Percentiles rank a stretch among this genome's conserved stretches.
Conservation (phyloP, 139 green algal species). For the Pseudopediastrum boryanum region DNA sequence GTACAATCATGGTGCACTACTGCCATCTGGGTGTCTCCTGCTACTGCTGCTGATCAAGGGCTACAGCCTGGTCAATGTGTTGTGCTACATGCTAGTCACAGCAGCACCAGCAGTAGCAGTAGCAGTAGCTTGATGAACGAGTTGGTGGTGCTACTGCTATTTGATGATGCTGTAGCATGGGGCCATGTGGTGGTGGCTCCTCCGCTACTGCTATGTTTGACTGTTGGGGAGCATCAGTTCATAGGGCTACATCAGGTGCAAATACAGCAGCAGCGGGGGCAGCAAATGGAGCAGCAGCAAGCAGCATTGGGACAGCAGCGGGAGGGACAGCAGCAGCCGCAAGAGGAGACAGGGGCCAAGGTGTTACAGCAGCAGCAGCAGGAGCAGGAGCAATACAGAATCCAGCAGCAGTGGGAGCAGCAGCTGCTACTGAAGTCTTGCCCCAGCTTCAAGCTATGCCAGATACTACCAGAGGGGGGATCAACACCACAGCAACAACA, state of each 20-base stretch:
- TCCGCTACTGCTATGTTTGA: slow-evolving; percentile 47
- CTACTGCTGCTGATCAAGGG: slow-evolving; percentile 24
- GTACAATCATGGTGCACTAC: slow-evolving; percentile 9
- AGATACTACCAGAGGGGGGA: too few species aligned
- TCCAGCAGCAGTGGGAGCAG: not conserved
- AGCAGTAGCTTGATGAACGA: slow-evolving; percentile 20
- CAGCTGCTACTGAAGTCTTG: not conserved
- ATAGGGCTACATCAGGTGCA: slow-evolving; percentile 32
- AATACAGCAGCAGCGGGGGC: slow-evolving; percentile 19
- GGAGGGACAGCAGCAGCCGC: not conserved
- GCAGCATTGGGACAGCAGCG: not conserved
- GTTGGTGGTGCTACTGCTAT: slow-evolving; percentile 33
- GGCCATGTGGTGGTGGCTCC: slow-evolving; percentile 56
- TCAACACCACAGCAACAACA: too few species aligned
- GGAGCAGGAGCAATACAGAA: not conserved
- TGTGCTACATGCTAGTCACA: not conserved
- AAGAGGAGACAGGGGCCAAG: too few species aligned
- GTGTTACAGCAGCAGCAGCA: slow-evolving; percentile 29
- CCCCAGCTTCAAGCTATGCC: too few species aligned
- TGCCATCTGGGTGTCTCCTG: slow-evolving; percentile 12
- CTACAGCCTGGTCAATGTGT: slow-evolving; percentile 10
- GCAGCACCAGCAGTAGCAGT: slow-evolving; percentile 30
- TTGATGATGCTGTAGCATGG: slow-evolving; percentile 41
- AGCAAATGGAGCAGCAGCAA: slow-evolving; percentile 6
- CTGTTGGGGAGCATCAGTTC: slow-evolving; percentile 36